Base-by-base conservation (phyloP, 176 grass and related monocot species). In the Triticum monococcum region DNA sequence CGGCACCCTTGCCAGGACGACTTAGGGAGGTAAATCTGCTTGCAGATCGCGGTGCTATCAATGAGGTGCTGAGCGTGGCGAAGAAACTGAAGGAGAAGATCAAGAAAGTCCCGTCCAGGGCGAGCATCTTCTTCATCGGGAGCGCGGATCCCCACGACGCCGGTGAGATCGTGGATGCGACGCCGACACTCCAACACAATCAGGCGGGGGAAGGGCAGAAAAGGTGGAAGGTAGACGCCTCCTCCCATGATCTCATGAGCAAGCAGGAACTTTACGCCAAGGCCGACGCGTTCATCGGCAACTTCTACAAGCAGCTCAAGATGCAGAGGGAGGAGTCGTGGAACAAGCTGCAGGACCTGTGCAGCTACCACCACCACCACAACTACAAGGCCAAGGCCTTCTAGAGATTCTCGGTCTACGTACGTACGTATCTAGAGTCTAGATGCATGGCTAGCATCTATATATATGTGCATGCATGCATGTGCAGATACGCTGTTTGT, bases 271-370 rank as follows among this genome's bases (percentile, higher is more conserved):
- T 96, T 43, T 96, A 86, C 52, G 60, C 87, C 5, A 96, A 93
- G 79, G 89, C 94, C 3, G 94, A 96, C 75, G 77, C 61, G 7
- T 93, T 96, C 91, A 93, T 96, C 59, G 85, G 85, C 22, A 88
- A 91, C 75, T 96, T 96, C 82, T 91, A 96, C 85, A 90, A 70
- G 75, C 94, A 93, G 82, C 84, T 93, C 45, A 91, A 90, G 89
- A 93, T 93, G 89, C 94, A 96, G 75, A 74, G 94, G 37, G 85
- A 93, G 81, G 85, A 90, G n/a, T 96, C 94, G 4, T 96, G 91
- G 91, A 86, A 96, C 78, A 96, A 96, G 87, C 78, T 96, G 23
- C 87, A 96, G 75, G 91, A 83, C 9, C 66, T 93, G 24, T 91
- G 78, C 64, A 63, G 78, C 31, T 59, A 81, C 32, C 41, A 78